Evolutionary conservation across 1,284 basidiomycete species (phyloP), one percentile per base, ranked within the genome.

Genomic region (Ustilago bromivora): DNA sequence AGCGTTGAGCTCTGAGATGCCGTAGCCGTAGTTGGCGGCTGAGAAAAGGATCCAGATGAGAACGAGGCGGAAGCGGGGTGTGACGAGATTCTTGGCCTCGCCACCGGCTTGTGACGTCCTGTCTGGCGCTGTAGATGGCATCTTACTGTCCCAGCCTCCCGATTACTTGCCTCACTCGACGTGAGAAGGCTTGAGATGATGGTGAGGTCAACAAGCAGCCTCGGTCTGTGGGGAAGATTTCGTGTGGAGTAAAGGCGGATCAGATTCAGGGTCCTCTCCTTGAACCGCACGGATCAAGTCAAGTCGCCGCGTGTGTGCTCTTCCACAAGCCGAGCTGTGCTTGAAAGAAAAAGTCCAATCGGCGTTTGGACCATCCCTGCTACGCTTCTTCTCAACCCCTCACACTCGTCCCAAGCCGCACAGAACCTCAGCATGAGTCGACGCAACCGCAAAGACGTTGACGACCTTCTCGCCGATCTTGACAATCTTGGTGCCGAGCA

Each of bases 381-480:
- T 47, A 38, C 15, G 32, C 19, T 17, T 32, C 31, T 28, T 19
- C 23, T 32, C 28, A 34, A 35, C 17, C 32, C 19, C 23, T 19
- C 19, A 17, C 23, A 23, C 38, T 23, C 13, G 4, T 7, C 17
- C 43, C 51, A 28, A 52, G 2, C 17, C n/a, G 17, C 9, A 57
- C n/a, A 13, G 43, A 59, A 19, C 23, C 64, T 76, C 57, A 63
- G 15, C 17, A 76, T 76, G 74, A 71, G 69, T 31, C 53, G 74
- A n/a, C 71, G 78, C 66, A 78, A 71, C 28, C 66, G 76, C 9
- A 74, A 81, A 28, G 81, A 82, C 54, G 84, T 86, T 19, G 84
- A 86, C 53, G 78, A 82, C n/a, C 78, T 86, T 5, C 78, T 86
- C 11, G 81, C 82, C 4, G 83, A 85, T 43, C 71, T 86, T 31